Evolutionary conservation across 192 early-diverging fungal species (phyloP).

Genomic region (Mortierella claussenii): DNA sequence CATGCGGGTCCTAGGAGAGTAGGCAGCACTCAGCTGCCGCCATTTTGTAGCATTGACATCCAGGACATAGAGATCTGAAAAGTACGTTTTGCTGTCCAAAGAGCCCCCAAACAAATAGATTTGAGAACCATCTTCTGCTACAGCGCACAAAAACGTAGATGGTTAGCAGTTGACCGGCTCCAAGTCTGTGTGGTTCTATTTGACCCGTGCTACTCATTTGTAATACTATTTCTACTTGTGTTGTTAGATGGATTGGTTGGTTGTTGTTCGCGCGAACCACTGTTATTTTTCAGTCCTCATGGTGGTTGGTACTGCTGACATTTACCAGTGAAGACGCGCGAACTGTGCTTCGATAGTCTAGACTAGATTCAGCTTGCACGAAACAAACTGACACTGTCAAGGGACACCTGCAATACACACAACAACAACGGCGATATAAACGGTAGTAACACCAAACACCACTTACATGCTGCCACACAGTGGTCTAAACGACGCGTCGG

Average conservation of each 20-base stretch:
- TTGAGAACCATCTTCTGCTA: slow-evolving; percentile 35
- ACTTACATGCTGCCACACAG: slow-evolving; percentile 27
- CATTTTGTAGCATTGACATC: slow-evolving; percentile 14
- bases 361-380: background rate
- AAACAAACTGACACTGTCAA: background rate
- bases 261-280: background rate
- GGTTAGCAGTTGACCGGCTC: background rate
- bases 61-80: slow-evolving; percentile 23
- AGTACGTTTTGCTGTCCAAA: background rate
- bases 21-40: background rate
- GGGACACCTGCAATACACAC: no score
- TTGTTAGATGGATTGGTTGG: background rate
- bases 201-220: no score
- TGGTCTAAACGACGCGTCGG: slow-evolving; percentile 23
- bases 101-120: slow-evolving; percentile 38
- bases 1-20: slow-evolving; percentile 18
- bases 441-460: background rate
- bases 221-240: no score
- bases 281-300: no score
- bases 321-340: no score
- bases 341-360: no score
- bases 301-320: no score
- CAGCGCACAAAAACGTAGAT: background rate
- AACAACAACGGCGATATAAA: background rate
- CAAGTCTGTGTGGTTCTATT: no score